Percentiles rank a stretch among this genome's conserved stretches.
Conservation (phyloP, 1,284 basidiomycete genomes). For the Singerocomus inundabilis region DNA sequence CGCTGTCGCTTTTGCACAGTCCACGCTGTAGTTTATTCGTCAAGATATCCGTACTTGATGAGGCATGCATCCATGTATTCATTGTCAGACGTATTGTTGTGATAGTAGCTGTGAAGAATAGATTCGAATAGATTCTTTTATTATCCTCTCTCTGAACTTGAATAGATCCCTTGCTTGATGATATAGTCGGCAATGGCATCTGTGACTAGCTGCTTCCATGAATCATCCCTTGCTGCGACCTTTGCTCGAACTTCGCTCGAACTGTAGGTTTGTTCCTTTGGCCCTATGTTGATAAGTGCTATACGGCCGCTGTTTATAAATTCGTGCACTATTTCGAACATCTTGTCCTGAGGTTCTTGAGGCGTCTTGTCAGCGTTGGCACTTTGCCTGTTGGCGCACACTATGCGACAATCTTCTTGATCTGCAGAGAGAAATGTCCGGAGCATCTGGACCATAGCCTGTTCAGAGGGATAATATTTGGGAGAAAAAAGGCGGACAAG, state of each 20-base stretch:
- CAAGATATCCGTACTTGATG: slow-evolving; percentile 1
- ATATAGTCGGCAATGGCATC: slow-evolving; percentile 49
- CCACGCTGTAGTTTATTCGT: slow-evolving; percentile 34
- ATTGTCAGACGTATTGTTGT: slow-evolving; percentile 3
- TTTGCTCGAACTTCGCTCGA: slow-evolving; percentile 70
- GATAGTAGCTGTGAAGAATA: slow-evolving; percentile 2
- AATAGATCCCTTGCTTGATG: slow-evolving; percentile 48
- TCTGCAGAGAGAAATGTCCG: slow-evolving; percentile 58
- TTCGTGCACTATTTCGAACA: slow-evolving; percentile 42
- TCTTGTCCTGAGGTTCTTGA: slow-evolving; percentile 32
- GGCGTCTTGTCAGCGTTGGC: slow-evolving; percentile 19
- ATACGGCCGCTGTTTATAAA: slow-evolving; percentile 55
- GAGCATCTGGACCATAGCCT: slow-evolving; percentile 56
- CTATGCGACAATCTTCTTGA: slow-evolving; percentile 64
- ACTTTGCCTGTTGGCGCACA: slow-evolving; percentile 66
- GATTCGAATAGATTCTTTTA: slow-evolving; percentile 15
- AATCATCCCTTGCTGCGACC: slow-evolving; percentile 37
- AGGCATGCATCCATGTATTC: slow-evolving; percentile 8
- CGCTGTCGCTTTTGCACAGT: slow-evolving; percentile 81
- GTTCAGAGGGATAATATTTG: slow-evolving; percentile 69
- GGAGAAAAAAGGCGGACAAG: slow-evolving; percentile 80
- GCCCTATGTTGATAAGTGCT: slow-evolving; percentile 58
- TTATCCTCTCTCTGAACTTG: not conserved
- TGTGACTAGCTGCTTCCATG: slow-evolving; percentile 44
- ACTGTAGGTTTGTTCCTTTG: slow-evolving; percentile 59